Base-by-base conservation (phyloP, 352 stramenopile genomes). In the Globisporangium ultimum region DNA sequence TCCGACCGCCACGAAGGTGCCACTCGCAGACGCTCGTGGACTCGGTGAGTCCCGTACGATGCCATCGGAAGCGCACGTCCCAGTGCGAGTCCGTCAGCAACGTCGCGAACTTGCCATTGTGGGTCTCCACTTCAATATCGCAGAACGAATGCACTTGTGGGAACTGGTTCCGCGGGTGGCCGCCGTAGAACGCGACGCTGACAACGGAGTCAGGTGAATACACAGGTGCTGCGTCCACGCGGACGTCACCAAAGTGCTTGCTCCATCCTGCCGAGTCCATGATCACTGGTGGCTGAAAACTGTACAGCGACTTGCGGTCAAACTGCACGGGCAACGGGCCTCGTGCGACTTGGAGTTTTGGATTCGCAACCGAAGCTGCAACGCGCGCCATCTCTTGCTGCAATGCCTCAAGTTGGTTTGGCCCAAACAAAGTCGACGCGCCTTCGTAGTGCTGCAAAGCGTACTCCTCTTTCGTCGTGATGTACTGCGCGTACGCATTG, bases 401-500 rank as follows among this genome's bases (percentile, higher is more conserved):
- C 32, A 87, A 63, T 9, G 70, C 79, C n/a, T 52, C 64, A 17
- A 89, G 48, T 41, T 87, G 77, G 21, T 88, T 86, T 1, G 76
- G 77, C 8, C 78, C 79, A 43, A 88, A 88, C 10, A 85, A 67
- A 15, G 79, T 89, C 4, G 75, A 89, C 21, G 79, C 73, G n/a
- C 79, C 79, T 63, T 89, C 79, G 53, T 89, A 89, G 57, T 87
- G 55, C 62, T 89, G 79, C 4, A 58, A 66, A 0, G 70, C 24
- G 51, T 88, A 89, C 50, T 89, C 79, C 32, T 87, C 78, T 13
- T 60, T 60, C 2, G 79, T 88, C 36, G 77, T 81, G 48, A 85
- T 60, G 57, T 89, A 89, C 22, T 69, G 61, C n/a, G 71, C 65
- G 55, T 89, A 88, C 1, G 56, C 74, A 49, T 89, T 88, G 32